These are phyloP conservation scores for Aureobasidium sp. DNA, from an alignment of 2,329 filamentous ascomycete genomes.

Conservation along the genomic window DNA sequence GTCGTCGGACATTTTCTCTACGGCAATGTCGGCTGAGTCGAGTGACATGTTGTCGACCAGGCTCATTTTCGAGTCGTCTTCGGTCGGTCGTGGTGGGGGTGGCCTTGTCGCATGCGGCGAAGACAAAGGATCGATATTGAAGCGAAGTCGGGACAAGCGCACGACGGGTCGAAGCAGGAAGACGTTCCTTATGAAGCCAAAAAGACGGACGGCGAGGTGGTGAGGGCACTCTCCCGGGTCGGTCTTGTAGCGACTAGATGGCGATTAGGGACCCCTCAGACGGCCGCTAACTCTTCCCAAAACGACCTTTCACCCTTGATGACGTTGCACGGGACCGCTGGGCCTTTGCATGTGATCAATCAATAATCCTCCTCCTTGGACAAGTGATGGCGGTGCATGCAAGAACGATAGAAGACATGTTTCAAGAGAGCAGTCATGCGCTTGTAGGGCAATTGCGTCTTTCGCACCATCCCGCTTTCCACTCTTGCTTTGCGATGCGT, in stretches of 20 bases:
- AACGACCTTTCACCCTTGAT: neutral
- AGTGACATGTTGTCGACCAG: neutral
- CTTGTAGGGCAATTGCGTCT: neutral
- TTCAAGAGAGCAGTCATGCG: neutral
- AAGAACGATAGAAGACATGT: neutral
- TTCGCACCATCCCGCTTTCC: constrained; percentile 7
- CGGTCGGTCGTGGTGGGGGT: neutral
- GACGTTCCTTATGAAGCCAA: neutral
- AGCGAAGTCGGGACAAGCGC: neutral
- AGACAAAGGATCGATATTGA: neutral
- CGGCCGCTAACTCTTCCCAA: neutral
- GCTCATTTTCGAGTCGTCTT: neutral
- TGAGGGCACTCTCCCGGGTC: neutral
- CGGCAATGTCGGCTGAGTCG: neutral
- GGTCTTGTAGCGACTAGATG: neutral
- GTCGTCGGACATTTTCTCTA: constrained; percentile 11
- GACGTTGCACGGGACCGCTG: constrained; percentile 7
- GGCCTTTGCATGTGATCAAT: constrained; percentile 5
- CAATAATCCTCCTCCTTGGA: neutral
- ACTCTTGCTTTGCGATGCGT: neutral
- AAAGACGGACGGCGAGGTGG: neutral
- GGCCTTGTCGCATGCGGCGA: neutral
- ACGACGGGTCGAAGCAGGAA: neutral
- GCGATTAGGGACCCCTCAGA: constrained; percentile 5
- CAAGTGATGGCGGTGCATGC: neutral